Evolutionary conservation across 768 basidiomycete species (phyloP).

Genomic region (Mrakia hoshinonis): DNA sequence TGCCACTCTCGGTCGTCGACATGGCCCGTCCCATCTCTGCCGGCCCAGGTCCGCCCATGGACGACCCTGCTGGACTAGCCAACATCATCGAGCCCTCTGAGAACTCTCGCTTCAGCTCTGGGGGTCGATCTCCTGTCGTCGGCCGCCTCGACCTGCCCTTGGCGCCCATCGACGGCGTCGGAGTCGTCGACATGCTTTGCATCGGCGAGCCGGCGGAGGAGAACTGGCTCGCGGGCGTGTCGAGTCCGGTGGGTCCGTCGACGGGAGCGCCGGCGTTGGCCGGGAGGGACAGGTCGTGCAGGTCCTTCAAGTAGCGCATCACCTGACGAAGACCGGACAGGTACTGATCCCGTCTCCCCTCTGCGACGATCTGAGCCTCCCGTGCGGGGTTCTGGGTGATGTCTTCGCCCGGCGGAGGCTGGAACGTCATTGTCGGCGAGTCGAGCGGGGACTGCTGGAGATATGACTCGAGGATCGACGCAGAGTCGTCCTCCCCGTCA

Average conservation of each 20-base stretch:
- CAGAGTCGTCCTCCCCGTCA: not conserved
- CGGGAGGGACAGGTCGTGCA: constrained; percentile 79
- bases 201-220: constrained; percentile 3
- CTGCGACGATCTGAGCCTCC: constrained; percentile 1
- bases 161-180: not conserved
- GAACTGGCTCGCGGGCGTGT: not conserved
- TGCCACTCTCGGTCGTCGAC: constrained; percentile 14
- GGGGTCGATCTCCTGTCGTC: not conserved
- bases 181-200: not conserved
- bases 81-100: constrained; percentile 15
- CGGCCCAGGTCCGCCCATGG: not conserved
- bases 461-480: constrained; percentile 25
- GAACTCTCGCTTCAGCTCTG: constrained; percentile 19
- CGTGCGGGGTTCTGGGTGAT: not conserved
- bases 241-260: not conserved
- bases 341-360: constrained; percentile 29
- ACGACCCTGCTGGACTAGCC: not conserved
- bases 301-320: constrained; percentile 91
- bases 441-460: not conserved
- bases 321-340: constrained; percentile 65
- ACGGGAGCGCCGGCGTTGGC: not conserved
- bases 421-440: not conserved
- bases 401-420: not conserved
- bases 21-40: constrained; percentile 12
- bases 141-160: not conserved